Base-by-base conservation (phyloP, 2,329 filamentous ascomycete species). In the Ascochyta pisi region DNA sequence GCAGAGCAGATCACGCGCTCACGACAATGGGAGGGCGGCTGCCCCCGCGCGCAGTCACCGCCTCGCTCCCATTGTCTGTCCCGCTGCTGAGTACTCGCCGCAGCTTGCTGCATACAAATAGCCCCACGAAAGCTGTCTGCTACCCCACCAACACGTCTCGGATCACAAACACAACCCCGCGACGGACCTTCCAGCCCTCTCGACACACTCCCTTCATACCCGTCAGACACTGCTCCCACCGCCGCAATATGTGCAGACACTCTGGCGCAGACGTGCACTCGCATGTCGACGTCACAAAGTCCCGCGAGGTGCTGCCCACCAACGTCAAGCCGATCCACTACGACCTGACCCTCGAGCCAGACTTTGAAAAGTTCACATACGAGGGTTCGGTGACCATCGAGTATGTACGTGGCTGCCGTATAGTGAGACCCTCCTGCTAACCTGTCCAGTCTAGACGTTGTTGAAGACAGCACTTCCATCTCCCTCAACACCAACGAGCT, bases 261-360 rank as follows among this genome's bases (percentile, higher is more conserved):
- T 81, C 81, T 66, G 85, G 84, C 62, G 77, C 76, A 44, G 83
- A 85, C 60, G 79, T 78, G 60, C 81, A 82, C 51, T 81, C 80
- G 61, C 84, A 82, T 68, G 79, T 84, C 61, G 82, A 87, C 73
- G 81, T 89, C 66, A 78, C 83, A 48, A 83, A 84, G 65, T 87
- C 85, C 62, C 88, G 94, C 68, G 90, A 96, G 81, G 89, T 98
- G 63, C 84, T 98, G 67, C 95, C 94, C 48, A 87, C 88, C 78
- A 96, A 97, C 73, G 92, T 97, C 70, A 89, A 94, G 76, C 93
- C 94, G n/a, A 79, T 84, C 35, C 92, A 98, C 80, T 98, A 98
- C 79, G 87, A 96, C 76, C 79, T 98, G 67, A 95, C 91, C 1
- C 83, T 98, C 60, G 95, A 98, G 80, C 92, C 94, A 50, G 86